Percentiles rank a stretch among this genome's conserved stretches.
phyloP scores from a whole-genome alignment of 1,284 basidiomycete genomes.

The Microstroma glucosiphilum region DNA sequence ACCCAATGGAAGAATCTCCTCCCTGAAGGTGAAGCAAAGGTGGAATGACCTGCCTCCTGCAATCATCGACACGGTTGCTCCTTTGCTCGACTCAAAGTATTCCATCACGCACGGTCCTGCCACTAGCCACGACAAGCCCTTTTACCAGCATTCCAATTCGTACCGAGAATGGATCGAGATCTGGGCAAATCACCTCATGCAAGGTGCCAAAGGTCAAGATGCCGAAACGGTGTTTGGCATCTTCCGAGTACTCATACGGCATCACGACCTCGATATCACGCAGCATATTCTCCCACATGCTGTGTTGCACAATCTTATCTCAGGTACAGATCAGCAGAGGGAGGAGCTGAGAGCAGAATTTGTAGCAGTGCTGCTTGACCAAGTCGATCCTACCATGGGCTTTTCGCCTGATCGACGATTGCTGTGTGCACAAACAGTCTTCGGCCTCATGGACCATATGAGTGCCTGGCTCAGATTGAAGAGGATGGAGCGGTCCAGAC shows the following conservation, averaged over 20 bases:
- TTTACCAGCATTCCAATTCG: conserved; percentile 67
- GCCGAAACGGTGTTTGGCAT: conserved; percentile 66
- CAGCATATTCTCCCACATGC: conserved; percentile 86
- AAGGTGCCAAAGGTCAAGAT: conserved; percentile 52
- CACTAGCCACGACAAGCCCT: conserved; percentile 38
- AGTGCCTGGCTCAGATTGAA: conserved; percentile 72
- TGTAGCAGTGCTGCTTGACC: conserved; percentile 75
- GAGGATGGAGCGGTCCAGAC: conserved; percentile 43
- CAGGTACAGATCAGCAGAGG: conserved; percentile 61
- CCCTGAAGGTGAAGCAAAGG: conserved; percentile 59
- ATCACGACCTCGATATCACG: conserved; percentile 84
- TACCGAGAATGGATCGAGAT: conserved; percentile 94
- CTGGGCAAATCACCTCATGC: conserved; percentile 81
- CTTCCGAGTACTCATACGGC: conserved; percentile 71
- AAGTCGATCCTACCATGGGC: conserved; percentile 56
- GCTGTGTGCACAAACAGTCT: conserved; percentile 68
- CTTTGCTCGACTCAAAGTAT: conserved; percentile 57
- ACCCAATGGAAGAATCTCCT: conserved; percentile 20
- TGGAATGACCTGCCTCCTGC: conserved; percentile 77
- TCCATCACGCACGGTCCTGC: conserved; percentile 29
- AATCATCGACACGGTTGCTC: conserved; percentile 78
- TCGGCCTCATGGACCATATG: conserved; percentile 88
- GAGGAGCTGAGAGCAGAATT: conserved; percentile 69
- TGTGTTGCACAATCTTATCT: conserved; percentile 76
- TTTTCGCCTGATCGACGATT: conserved; percentile 37